Evolutionary conservation across 2,329 filamentous ascomycete genomes (phyloP), one percentile per base, ranked within the genome.

Genomic region (Cryphonectria naterciae): DNA sequence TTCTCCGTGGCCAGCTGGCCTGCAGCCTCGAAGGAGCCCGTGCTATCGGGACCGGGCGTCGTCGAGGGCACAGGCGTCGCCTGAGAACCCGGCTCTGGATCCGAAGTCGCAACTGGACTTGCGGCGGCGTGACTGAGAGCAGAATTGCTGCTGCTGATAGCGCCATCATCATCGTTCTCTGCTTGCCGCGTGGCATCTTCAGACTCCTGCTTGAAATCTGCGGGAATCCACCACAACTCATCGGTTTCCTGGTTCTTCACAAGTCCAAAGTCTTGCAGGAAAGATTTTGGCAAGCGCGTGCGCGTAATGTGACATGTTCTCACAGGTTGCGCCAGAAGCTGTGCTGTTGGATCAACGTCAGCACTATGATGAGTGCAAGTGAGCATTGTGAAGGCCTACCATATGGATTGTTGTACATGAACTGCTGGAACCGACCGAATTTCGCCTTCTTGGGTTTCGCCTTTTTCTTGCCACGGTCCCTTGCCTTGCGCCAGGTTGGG

Each of bases 381-480:
- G 1, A 32, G 28, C 32, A 58, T 13, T 22, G 17, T 39, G 8
- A 41, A 32, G 49, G 68, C 81, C 41, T 81, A 92, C 90, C 92
- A 74, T 88, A 93, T 2, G 90, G 84, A 74, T 92, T 94, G 52
- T 84, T 83, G 41, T 81, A 82, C 1, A 94, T 80, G 71, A 87
- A 85, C 70, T 82, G 83, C 76, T 91, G 88, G 71, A 93, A 87
- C 2, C 76, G 77, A 49, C 72, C 76, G 43, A 74, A 56, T 3
- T 54, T 39, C 0, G 81, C 81, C 37, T 82, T 78, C 32, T 79
- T 74, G 7, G 77, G 76, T 28, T 79, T 78, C 61, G 77, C 49
- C 70, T 80, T 80, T 0, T 78, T 75, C 70, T 83, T 84, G 60
- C 79, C 83, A 72, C 81, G 81, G 54, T 81, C 77, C 69, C 79